phyloP scores from a whole-genome alignment of 208 protist genomes.

The Acanthamoeba royreba region DNA sequence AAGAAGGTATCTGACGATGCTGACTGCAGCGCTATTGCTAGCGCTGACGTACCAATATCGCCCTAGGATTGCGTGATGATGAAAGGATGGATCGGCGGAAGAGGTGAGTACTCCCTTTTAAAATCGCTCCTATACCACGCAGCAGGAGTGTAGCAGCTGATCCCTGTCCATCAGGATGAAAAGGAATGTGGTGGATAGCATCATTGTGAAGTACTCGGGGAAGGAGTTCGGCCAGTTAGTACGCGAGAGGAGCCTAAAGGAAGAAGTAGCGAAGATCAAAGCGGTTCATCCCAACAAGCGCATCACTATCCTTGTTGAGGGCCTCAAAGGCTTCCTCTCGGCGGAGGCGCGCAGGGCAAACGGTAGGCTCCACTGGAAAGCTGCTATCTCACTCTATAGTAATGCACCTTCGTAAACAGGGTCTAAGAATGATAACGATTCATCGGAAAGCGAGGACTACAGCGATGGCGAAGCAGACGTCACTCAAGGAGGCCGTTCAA shows the following conservation, averaged over 20 bases:
- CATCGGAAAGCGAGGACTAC: neutral
- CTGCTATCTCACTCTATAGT: neutral
- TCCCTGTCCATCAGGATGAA: neutral
- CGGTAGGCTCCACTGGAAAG: neutral
- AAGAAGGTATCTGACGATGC: neutral
- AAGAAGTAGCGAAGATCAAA: neutral
- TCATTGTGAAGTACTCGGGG: neutral
- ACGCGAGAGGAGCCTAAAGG: neutral
- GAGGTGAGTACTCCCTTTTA: neutral
- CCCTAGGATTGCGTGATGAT: no score
- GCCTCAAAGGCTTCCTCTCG: neutral
- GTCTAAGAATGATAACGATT: neutral
- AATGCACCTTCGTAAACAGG: neutral
- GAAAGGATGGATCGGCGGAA: no score
- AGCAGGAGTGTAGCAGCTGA: neutral
- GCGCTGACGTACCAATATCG: no score
- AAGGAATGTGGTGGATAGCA: neutral
- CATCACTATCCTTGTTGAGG: slow-evolving; percentile 10
- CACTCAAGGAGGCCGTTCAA: neutral
- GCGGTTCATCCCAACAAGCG: slow-evolving; percentile 1
- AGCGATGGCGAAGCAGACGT: neutral
- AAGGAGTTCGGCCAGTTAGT: neutral
- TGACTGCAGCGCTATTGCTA: no score
- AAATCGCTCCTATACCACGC: neutral
- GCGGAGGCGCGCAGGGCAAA: neutral